Conservation (phyloP, 2,329 filamentous ascomycete genomes). For the Hypoxylon sp. region DNA sequence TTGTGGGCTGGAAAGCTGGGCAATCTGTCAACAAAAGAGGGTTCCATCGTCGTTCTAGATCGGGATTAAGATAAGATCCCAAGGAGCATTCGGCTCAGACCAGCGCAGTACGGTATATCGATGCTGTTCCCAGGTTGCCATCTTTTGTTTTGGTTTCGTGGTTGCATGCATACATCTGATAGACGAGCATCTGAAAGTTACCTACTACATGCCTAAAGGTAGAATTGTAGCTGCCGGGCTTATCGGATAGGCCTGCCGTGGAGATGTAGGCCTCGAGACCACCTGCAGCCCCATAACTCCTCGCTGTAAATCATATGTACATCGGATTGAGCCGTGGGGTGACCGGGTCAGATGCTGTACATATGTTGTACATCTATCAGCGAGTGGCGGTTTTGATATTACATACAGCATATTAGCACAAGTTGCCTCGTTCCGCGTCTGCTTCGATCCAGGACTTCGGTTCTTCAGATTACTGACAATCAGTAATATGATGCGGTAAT, state of each 20-base stretch:
- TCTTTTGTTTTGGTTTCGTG: slow-evolving; percentile 11
- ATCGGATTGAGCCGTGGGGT: slow-evolving; percentile 15
- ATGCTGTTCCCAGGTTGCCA: slow-evolving; percentile 1
- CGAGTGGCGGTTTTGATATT: too few species aligned
- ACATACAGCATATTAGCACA: too few species aligned
- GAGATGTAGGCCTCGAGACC: not conserved
- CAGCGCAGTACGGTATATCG: too few species aligned
- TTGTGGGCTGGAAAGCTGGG: slow-evolving; percentile 16
- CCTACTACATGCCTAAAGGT: slow-evolving; percentile 17
- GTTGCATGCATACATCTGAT: slow-evolving; percentile 11
- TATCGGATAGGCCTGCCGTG: slow-evolving; percentile 1
- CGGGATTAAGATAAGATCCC: slow-evolving; percentile 33
- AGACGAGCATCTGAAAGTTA: slow-evolving; percentile 6
- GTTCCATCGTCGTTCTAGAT: slow-evolving; percentile 32
- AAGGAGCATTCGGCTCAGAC: slow-evolving; percentile 16
- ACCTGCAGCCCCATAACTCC: not conserved
- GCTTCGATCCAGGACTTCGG: too few species aligned
- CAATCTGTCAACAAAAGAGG: slow-evolving; percentile 21
- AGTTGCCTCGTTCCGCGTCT: too few species aligned
- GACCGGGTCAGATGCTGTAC: too few species aligned
- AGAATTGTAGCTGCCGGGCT: slow-evolving; percentile 4
- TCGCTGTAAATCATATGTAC: slow-evolving; percentile 5
- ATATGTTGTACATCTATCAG: too few species aligned
- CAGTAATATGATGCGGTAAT: too few species aligned
- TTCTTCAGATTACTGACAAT: too few species aligned